Evolutionary conservation across 257 asterid species (phyloP), one percentile per base, ranked within the genome.

Genomic region (Nicotiana noctiflora): DNA sequence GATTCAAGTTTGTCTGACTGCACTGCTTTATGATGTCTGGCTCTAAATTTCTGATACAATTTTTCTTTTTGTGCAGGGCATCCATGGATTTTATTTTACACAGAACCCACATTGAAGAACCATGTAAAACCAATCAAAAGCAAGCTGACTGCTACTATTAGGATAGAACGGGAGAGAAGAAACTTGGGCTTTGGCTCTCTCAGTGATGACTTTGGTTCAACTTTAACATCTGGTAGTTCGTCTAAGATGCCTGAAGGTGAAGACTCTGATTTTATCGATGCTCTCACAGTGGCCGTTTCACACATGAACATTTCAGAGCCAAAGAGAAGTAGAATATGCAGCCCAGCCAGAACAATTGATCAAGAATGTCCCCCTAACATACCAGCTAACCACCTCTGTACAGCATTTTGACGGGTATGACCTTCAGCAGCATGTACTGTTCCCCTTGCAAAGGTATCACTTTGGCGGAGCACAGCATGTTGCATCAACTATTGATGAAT

Each of bases 261-360:
- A 61, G 93, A 88, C 64, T 70, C 83, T 56, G 93, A 87, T 51
- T 85, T 93, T 79, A 89, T 88, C 21, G 97, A 93, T 78, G 86
- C 90, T 56, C 87, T 93, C 53, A 89, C 97, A 0, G 91, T 72
- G 70, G 97, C 97, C 8, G 89, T 93, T 63, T 91, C 97, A 8
- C 92, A 83, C 14, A 92, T 91, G 55, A 86, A 87, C 8, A 93
- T 93, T 87, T 93, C 97, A 0, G 94, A 90, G 88, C 92, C 96
- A 21, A 93, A 93, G 80, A 84, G 96, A 82, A 93, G 96, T 88
- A 88, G 93, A 87, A 81, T 91, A 53, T 91, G 96, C 87, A 92
- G 90, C 82, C 89, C 92, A 8, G 88, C 89, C 14, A 83, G 88
- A 77, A 75, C 92, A 25, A 91, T 82, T 32, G 87, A 87, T 67